phyloP scores from a whole-genome alignment of 768 basidiomycete species.

The Pilatotrama ljubarskyi region DNA sequence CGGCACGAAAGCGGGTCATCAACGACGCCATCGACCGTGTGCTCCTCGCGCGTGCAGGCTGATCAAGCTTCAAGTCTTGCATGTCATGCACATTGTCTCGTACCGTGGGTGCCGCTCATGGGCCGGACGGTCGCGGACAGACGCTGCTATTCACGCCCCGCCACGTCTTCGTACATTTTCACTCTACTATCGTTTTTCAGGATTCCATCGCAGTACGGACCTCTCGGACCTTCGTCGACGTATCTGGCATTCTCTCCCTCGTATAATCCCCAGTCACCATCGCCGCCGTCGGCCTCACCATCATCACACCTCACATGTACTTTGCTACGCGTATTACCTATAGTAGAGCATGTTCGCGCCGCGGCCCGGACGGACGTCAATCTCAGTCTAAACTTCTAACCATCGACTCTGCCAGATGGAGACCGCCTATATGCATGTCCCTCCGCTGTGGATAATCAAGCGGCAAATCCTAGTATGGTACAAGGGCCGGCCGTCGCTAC shows the following conservation, averaged over 20 bases:
- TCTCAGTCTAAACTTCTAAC: not conserved
- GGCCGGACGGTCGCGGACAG: constrained; percentile 1
- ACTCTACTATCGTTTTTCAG: constrained; percentile 9
- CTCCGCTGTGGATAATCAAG: too few species aligned
- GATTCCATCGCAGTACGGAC: constrained; percentile 18
- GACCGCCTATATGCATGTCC: too few species aligned
- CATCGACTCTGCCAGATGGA: too few species aligned
- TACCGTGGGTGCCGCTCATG: not conserved
- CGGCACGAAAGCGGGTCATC: constrained; percentile 67
- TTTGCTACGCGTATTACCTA: constrained; percentile 18
- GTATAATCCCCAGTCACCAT: constrained; percentile 10
- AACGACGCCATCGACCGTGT: constrained; percentile 77
- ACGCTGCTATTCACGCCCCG: constrained; percentile 12
- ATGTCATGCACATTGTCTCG: not conserved
- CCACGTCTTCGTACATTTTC: constrained; percentile 8
- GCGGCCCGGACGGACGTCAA: constrained; percentile 5
- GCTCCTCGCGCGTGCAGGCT: constrained; percentile 51
- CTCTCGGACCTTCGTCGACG: constrained; percentile 16
- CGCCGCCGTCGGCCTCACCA: not conserved
- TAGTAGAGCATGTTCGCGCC: constrained; percentile 18
- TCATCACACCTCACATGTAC: constrained; percentile 13
- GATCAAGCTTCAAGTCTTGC: not conserved
- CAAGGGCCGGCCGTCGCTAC: too few species aligned
- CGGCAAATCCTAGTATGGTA: too few species aligned
- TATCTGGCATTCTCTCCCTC: constrained; percentile 17